phyloP scores from a whole-genome alignment of 768 basidiomycete species.

The Terana coerulea region DNA sequence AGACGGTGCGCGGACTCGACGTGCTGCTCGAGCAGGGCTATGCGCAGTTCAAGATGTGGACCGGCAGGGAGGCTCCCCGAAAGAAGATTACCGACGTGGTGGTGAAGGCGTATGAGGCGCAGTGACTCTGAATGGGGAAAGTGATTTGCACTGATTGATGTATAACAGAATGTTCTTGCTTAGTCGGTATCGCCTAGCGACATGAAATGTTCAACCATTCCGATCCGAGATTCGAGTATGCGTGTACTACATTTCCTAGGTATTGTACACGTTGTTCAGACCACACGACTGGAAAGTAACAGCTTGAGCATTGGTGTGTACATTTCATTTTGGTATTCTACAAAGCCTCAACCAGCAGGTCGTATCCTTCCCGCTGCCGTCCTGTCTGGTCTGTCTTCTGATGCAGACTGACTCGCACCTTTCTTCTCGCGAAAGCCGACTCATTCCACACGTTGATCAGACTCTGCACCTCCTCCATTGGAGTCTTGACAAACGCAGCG shows the following conservation, averaged over 20 bases:
- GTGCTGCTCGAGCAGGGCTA: slow-evolving; percentile 88
- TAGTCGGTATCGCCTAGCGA: too few relatives aligned
- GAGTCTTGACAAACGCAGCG: slow-evolving; percentile 9
- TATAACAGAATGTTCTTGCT: too few relatives aligned
- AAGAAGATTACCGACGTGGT: slow-evolving; percentile 44
- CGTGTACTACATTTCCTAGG: too few relatives aligned
- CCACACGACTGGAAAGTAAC: too few relatives aligned
- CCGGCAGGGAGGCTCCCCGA: slow-evolving; percentile 58
- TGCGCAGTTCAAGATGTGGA: slow-evolving; percentile 83
- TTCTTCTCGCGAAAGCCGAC: slow-evolving; percentile 9
- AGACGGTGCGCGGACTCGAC: slow-evolving; percentile 71
- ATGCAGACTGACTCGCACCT: slow-evolving; percentile 8
- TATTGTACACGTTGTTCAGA: too few relatives aligned
- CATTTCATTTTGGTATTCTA: too few relatives aligned
- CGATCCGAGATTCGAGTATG: too few relatives aligned
- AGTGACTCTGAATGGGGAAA: neutral
- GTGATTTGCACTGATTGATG: too few relatives aligned
- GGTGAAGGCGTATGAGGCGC: slow-evolving; percentile 37
- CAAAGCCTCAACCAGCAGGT: slow-evolving; percentile 12
- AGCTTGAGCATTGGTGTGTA: too few relatives aligned
- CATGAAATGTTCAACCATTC: too few relatives aligned
- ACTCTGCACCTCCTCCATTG: slow-evolving; percentile 8
- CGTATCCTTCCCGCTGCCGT: slow-evolving; percentile 2
- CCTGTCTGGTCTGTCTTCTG: neutral
- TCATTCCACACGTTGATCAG: slow-evolving; percentile 11